These are phyloP conservation scores for Peniophora sp. DNA, from an alignment of 1,284 basidiomycete genomes.

Conservation along the genomic window DNA sequence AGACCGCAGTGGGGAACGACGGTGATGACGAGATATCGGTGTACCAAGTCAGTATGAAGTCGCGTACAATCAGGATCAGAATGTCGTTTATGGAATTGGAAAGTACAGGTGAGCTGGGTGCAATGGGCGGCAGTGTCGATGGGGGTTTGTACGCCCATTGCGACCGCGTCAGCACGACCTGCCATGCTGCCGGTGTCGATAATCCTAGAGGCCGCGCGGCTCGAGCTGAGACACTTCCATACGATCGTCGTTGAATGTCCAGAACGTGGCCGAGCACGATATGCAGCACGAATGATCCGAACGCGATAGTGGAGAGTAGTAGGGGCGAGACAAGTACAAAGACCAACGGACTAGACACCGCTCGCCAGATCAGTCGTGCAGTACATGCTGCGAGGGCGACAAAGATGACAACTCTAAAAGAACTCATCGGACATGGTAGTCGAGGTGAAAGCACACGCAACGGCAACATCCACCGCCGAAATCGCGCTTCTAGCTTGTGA, in stretches of 20 bases:
- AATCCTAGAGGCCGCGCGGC: conserved; percentile 71
- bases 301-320: conserved; percentile 38
- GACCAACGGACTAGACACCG: conserved; percentile 55
- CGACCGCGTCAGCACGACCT: conserved; percentile 74
- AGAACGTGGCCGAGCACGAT: conserved; percentile 50
- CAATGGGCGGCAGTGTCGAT: conserved; percentile 53
- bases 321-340: conserved; percentile 58
- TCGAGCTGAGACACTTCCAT: conserved; percentile 30
- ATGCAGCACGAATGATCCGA: conserved; percentile 45
- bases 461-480: too few relatives aligned
- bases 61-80: conserved; percentile 69
- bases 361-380: conserved; percentile 42
- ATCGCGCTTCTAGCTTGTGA: too few relatives aligned
- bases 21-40: conserved; percentile 75
- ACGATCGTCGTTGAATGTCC: conserved; percentile 33
- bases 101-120: conserved; percentile 53
- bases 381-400: conserved; percentile 47
- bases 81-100: conserved; percentile 69
- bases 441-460: too few relatives aligned
- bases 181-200: conserved; percentile 88
- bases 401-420: conserved; percentile 27
- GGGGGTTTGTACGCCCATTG: conserved; percentile 73
- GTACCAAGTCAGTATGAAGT: conserved; percentile 87
- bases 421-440: conserved; percentile 7
- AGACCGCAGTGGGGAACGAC: conserved; percentile 82